Conservation (phyloP, 768 basidiomycete species). For the Rhodosporidiobolus sp. region DNA sequence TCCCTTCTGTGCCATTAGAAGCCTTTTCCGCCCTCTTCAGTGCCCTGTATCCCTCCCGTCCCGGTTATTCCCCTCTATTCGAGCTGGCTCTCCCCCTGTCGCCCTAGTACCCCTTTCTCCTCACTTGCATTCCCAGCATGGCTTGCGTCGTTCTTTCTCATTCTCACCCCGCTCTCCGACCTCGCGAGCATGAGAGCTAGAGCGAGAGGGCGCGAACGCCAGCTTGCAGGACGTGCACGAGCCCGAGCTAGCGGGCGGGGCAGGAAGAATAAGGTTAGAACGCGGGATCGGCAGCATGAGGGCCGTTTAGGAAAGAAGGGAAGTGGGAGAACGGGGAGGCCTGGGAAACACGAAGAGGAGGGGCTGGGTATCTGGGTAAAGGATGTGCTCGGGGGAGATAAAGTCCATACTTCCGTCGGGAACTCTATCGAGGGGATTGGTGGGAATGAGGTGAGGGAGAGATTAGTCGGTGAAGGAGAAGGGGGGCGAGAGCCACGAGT, state of each 20-base stretch:
- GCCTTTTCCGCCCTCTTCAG: too few relatives aligned
- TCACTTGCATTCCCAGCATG: neutral
- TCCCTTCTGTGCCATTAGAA: neutral
- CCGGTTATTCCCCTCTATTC: neutral
- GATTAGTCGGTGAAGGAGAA: constrained; percentile 1
- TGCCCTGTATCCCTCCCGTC: neutral
- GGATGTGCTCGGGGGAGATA: neutral
- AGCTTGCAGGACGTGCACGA: too few relatives aligned
- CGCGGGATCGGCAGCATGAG: too few relatives aligned
- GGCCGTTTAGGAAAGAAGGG: neutral
- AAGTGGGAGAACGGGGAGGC: neutral
- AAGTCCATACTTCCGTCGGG: too few relatives aligned
- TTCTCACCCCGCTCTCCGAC: neutral
- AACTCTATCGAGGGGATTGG: too few relatives aligned
- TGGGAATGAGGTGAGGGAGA: neutral
- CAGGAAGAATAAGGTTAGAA: too few relatives aligned
- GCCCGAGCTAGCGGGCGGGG: too few relatives aligned
- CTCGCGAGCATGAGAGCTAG: too few relatives aligned
- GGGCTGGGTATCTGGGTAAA: neutral
- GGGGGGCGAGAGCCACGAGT: constrained; percentile 27
- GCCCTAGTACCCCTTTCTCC: neutral
- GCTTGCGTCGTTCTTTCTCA: neutral
- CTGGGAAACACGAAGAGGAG: neutral
- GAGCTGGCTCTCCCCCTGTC: neutral
- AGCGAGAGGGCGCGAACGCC: too few relatives aligned